Evolutionary conservation across 176 grass and related monocot genomes (phyloP).

Genomic region (Cenchrus purpureus): DNA sequence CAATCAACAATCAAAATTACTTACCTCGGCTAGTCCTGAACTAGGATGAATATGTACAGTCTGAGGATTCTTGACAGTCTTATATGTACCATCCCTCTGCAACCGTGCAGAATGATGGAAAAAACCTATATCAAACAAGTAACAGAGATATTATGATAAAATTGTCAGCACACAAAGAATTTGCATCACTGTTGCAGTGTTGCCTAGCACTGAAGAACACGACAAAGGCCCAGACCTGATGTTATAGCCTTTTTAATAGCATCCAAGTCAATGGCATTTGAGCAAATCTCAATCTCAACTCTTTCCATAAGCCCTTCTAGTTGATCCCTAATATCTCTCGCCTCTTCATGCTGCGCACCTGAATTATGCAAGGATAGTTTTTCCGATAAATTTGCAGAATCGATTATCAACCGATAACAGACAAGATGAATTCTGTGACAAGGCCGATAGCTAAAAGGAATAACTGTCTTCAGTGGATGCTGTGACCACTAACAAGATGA

Average conservation of each 20-base stretch:
- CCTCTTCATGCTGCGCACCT: slow-evolving; percentile 98
- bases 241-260: slow-evolving; percentile 83
- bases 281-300: slow-evolving; percentile 90
- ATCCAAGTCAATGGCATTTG: slow-evolving; percentile 78
- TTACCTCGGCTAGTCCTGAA: slow-evolving; percentile 88
- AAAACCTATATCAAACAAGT: slow-evolving; percentile 64
- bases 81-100: slow-evolving; percentile 90
- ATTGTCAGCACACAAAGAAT: no score
- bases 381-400: slow-evolving; percentile 25
- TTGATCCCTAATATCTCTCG: slow-evolving; percentile 90
- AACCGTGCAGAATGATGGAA: slow-evolving; percentile 90
- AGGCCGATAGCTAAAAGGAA: background rate
- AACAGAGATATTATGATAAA: no score
- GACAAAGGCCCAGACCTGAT: slow-evolving; percentile 58
- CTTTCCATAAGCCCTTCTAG: slow-evolving; percentile 91
- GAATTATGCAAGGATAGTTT: slow-evolving; percentile 35
- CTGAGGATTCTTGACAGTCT: slow-evolving; percentile 86
- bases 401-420: background rate
- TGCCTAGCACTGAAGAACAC: slow-evolving; percentile 2
- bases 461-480: background rate
- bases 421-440: background rate
- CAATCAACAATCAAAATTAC: slow-evolving; percentile 15
- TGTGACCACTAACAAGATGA: background rate
- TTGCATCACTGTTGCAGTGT: slow-evolving; percentile 20
- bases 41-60: slow-evolving; percentile 91